Evolutionary conservation across 495 filamentous ascomycete species (phyloP), one percentile per base, ranked within the genome.

Genomic region (Parachaetomium inaequale): DNA sequence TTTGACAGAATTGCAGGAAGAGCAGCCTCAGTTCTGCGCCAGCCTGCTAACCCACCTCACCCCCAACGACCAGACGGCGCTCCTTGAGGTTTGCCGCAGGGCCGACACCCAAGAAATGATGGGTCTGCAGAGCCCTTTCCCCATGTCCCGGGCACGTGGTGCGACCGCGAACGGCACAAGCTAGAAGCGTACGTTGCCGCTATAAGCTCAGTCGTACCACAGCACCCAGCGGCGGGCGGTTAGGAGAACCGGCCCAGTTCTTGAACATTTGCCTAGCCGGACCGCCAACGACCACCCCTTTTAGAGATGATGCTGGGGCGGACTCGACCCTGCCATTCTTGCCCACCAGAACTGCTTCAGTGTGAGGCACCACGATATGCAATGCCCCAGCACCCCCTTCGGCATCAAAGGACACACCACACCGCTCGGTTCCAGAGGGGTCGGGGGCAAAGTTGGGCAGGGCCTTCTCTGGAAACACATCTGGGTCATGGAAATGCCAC

Each of bases 1-100:
- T 51, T 21, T 34, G 28, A 46, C 70, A 97, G 93, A 82, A 70
- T 82, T 98, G 63, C 90, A 96, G 82, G 87, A 89, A 75, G 87
- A 92, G 68, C 91, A 98, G 64, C 93, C 93, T 2, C 88, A 91
- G 64, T 87, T 97, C 34, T 98, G 97, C 70, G 82, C 89, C 4
- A 85, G 75, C 51, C 79, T 98, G 59, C 91, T 91, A 34, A 85
- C 87, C 59, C 87, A 88, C 56, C 85, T 98, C 21, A 86, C 82
- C 36, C 77, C 84, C 8, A 90, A 94, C 17, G 93, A 98, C 68
- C 89, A 95, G 74, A 82, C 82, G 62, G 77, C 96, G 58, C 82
- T 98, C 58, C 85, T 92, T 69, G 82, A 79, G 29, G 92, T 93
- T 38, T 83, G 93, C 66, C 85, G 91, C 63, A 87, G 92, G 73